A percentile compares a stretch with the other conserved stretches of the same genome.
phyloP scores from a whole-genome alignment of 176 grass and related monocot genomes.

The Aegilops longissima region DNA sequence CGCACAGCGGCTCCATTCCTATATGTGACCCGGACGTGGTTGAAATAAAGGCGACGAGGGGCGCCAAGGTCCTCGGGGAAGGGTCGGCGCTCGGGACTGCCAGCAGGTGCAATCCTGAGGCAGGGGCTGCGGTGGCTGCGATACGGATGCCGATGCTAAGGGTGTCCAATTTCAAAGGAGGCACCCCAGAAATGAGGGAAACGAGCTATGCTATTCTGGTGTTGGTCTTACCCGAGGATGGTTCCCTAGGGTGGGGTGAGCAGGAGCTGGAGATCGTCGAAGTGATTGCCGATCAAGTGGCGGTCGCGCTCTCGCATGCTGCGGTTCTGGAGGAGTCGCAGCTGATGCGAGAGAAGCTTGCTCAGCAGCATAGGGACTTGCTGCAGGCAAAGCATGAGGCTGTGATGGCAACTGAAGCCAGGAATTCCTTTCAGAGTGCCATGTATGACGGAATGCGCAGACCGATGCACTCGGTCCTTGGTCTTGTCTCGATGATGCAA shows the following conservation, averaged over 20 bases:
- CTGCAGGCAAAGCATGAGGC: constrained; percentile 68
- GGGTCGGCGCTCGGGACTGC: constrained; percentile 53
- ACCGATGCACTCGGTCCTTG: constrained; percentile 87
- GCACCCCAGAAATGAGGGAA: constrained; percentile 73
- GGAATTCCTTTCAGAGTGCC: constrained; percentile 79
- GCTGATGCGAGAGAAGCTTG: constrained; percentile 68
- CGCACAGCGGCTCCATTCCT: constrained; percentile 32
- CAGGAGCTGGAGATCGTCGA: constrained; percentile 75
- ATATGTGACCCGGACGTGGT: constrained; percentile 52
- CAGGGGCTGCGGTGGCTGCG: constrained; percentile 44
- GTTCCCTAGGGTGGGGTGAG: constrained; percentile 42
- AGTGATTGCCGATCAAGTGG: constrained; percentile 84
- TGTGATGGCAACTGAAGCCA: constrained; percentile 67
- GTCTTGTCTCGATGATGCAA: constrained; percentile 89
- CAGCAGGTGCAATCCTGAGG: constrained; percentile 45
- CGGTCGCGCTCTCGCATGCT: constrained; percentile 78
- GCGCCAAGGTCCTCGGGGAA: constrained; percentile 38
- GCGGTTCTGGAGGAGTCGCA: constrained; percentile 80
- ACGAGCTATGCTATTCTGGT: constrained; percentile 71
- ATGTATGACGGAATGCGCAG: constrained; percentile 82
- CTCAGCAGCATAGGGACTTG: constrained; percentile 58
- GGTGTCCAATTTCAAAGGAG: constrained; percentile 85
- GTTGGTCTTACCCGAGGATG: constrained; percentile 51
- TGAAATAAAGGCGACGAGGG: constrained; percentile 52
- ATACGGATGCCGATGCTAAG: constrained; percentile 82